Percentiles rank a stretch among this genome's conserved stretches.
Conservation (phyloP, 768 basidiomycete species). For the Tylopilus vinaceipallidus region DNA sequence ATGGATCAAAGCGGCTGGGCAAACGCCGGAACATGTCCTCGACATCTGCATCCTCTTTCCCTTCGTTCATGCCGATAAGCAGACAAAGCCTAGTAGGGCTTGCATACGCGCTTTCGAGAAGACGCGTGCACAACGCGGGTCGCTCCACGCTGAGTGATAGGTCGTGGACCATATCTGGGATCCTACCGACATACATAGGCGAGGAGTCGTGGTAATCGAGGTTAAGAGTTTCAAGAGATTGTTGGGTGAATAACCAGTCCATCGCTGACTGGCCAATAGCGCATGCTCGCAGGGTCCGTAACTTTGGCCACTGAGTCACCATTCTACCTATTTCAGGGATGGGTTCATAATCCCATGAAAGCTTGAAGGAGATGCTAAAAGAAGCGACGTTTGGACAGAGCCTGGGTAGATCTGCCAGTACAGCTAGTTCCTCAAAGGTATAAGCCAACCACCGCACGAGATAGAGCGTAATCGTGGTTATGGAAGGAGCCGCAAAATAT, state of each 20-base stretch:
- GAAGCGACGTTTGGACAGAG: conserved; percentile 23
- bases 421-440: conserved; percentile 9
- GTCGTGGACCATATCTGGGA: conserved; percentile 11
- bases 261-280: conserved; percentile 12
- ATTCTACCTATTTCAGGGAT: conserved; percentile 14
- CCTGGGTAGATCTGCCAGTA: conserved; percentile 13
- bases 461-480: conserved; percentile 13
- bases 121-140: conserved; percentile 4
- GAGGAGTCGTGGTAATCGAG: conserved; percentile 11
- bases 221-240: conserved; percentile 8
- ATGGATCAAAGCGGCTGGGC: conserved; percentile 11
- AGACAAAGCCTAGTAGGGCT: conserved; percentile 10
- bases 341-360: conserved; percentile 11
- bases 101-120: conserved; percentile 10
- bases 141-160: conserved; percentile 8
- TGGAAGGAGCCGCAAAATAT: conserved; percentile 9
- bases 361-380: conserved; percentile 8
- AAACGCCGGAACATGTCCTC: conserved; percentile 10
- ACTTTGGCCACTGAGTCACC: conserved; percentile 13
- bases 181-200: conserved; percentile 9
- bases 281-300: conserved; percentile 11
- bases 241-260: conserved; percentile 6
- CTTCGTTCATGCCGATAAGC: conserved; percentile 6
- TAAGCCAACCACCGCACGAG: conserved; percentile 13
- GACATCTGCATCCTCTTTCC: neutral